Evolutionary conservation across 257 asterid species (phyloP).

Genomic region (Osmanthus fragrans): DNA sequence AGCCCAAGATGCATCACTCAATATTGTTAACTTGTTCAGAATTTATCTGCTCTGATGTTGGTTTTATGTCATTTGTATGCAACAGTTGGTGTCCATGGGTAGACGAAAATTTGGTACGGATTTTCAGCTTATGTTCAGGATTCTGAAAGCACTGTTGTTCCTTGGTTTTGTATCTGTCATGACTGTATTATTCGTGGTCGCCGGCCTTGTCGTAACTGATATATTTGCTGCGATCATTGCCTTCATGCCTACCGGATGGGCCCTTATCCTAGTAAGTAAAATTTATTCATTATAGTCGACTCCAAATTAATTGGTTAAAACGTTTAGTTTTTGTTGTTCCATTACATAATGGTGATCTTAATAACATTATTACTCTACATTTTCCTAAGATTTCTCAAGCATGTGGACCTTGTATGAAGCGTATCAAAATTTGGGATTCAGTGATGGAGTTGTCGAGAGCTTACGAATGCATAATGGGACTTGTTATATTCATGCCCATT

Average conservation of each 20-base stretch:
- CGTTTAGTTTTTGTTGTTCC: background rate
- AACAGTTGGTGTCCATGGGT: constrained; percentile 95
- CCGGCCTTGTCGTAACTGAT: constrained; percentile 67
- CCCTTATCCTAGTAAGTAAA: constrained; percentile 70
- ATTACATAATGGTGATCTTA: background rate
- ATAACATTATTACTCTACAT: background rate
- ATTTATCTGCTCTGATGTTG: background rate
- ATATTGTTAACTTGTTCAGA: background rate
- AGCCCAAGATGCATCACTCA: background rate
- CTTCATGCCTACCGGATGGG: constrained; percentile 99
- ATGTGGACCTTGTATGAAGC: constrained; percentile 61
- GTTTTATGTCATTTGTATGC: background rate
- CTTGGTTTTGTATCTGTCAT: constrained; percentile 89
- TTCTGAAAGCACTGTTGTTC: constrained; percentile 87
- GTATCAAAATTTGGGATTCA: constrained; percentile 81
- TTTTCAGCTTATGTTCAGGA: constrained; percentile 98
- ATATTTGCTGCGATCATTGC: constrained; percentile 86
- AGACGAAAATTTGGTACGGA: constrained; percentile 92
- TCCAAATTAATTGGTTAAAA: background rate
- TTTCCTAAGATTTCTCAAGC: constrained; percentile 74
- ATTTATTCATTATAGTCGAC: background rate
- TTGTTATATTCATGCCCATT: constrained; percentile 73
- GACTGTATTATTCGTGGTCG: constrained; percentile 86
- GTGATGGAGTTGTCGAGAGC: constrained; percentile 88
- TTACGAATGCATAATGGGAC: constrained; percentile 85